These are phyloP conservation scores for Viola odorata DNA, from an alignment of 345 rosid genomes.

Conservation along the genomic window DNA sequence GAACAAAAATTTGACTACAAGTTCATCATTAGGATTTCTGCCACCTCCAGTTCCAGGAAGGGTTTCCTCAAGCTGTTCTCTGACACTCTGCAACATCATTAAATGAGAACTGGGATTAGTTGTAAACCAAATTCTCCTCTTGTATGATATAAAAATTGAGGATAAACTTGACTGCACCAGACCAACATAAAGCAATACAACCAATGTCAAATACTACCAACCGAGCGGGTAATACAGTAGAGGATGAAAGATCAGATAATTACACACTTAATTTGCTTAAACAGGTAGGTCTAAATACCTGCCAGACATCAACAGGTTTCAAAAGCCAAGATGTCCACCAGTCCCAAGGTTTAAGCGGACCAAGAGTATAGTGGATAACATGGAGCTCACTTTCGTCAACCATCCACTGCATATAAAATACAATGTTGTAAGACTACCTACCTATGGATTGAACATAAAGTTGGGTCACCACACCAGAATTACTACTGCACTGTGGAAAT, in stretches of 20 bases:
- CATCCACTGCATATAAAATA: slow-evolving; percentile 78
- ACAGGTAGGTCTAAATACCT: slow-evolving; percentile 33
- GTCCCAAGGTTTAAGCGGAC: slow-evolving; percentile 97
- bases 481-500: not conserved
- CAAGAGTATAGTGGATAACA: slow-evolving; percentile 91
- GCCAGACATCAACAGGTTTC: slow-evolving; percentile 96
- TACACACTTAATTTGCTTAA: not conserved
- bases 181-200: not conserved
- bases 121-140: too few species aligned
- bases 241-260: not conserved
- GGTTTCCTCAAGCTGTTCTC: slow-evolving; percentile 67
- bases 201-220: not conserved
- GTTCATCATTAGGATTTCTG: slow-evolving; percentile 58
- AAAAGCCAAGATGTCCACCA: slow-evolving; percentile 98
- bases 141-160: too few species aligned
- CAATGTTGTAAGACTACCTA: slow-evolving; percentile 13
- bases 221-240: not conserved
- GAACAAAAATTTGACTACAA: slow-evolving; percentile 63
- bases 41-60: slow-evolving; percentile 96
- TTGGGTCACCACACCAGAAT: not conserved
- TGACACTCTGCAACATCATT: slow-evolving; percentile 41
- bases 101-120: too few species aligned
- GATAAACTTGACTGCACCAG: too few species aligned
- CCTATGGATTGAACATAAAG: not conserved
- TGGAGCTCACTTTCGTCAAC: slow-evolving; percentile 81